Percentiles rank a stretch among this genome's conserved stretches.
These are phyloP conservation scores for Trichoderma sp. DNA, from an alignment of 2,329 filamentous ascomycete species.

Conservation along the genomic window DNA sequence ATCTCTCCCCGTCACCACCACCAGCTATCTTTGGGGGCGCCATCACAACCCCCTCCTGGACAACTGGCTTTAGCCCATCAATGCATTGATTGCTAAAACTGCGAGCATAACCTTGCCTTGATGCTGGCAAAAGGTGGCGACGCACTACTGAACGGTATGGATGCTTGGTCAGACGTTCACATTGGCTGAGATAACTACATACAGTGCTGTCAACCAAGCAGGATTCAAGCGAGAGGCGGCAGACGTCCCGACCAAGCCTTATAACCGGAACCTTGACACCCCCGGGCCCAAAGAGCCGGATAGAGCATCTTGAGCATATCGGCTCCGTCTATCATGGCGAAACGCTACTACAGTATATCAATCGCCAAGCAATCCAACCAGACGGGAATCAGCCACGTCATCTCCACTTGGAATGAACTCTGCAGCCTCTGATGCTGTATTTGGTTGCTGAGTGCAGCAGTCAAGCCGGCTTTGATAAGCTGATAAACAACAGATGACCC, in stretches of 20 bases:
- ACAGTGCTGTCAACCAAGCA: background rate
- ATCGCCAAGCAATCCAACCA: background rate
- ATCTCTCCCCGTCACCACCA: background rate
- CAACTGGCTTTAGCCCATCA: background rate
- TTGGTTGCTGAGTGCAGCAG: background rate
- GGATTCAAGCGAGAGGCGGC: background rate
- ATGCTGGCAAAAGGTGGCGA: background rate
- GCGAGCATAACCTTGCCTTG: background rate
- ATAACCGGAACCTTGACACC: background rate
- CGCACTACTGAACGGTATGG: background rate
- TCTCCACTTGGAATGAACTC: slow-evolving; percentile 13
- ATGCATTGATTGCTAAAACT: background rate
- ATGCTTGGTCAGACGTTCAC: background rate
- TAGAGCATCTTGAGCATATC: background rate
- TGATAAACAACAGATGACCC: slow-evolving; percentile 4
- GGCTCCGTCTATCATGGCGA: background rate
- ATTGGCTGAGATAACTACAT: background rate
- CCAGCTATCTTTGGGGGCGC: background rate
- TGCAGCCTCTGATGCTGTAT: slow-evolving; percentile 5
- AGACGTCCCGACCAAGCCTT: slow-evolving; percentile 4
- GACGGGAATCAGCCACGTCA: slow-evolving; percentile 8
- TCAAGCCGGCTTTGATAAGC: slow-evolving; percentile 1
- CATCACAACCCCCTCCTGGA: background rate
- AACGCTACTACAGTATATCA: background rate
- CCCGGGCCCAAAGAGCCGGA: background rate